Conservation (phyloP, 2,329 filamentous ascomycete genomes). For the Sarocladium brachiariae region DNA sequence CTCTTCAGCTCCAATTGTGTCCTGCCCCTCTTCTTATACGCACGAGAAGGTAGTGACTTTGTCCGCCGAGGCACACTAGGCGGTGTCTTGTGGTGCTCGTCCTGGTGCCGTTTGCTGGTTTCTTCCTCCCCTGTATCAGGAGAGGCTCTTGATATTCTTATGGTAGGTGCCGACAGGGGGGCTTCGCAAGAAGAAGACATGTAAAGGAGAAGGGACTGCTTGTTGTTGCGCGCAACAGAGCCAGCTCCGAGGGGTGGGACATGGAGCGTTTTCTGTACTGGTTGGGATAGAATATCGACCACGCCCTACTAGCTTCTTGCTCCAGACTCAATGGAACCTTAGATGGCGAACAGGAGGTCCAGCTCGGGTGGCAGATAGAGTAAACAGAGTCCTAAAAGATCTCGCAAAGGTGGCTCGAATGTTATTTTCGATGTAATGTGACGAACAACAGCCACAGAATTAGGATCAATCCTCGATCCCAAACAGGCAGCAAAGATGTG, state of each 20-base stretch:
- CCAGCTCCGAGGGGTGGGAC: not conserved
- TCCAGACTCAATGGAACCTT: not conserved
- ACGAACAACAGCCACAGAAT: not conserved
- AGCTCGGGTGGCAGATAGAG: not conserved
- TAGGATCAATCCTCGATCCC: not conserved
- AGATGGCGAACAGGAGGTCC: not conserved
- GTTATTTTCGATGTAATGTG: not conserved
- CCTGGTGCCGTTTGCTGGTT: not conserved
- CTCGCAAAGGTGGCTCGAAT: not conserved
- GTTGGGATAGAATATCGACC: not conserved
- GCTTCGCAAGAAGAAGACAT: not conserved
- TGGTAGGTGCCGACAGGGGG: not conserved
- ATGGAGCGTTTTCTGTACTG: not conserved
- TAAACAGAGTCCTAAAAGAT: not conserved
- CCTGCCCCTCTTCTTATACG: not conserved
- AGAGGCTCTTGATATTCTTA: constrained; percentile 4
- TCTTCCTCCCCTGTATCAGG: not conserved
- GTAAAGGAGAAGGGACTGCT: not conserved
- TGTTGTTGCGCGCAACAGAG: not conserved
- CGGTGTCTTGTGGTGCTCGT: not conserved
- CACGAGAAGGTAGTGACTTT: not conserved
- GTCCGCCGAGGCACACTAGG: not conserved
- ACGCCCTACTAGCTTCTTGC: not conserved
- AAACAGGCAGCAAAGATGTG: constrained; percentile 1
- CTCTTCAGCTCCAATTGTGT: not conserved